Percentiles rank a stretch among this genome's conserved stretches.
Conservation (phyloP, 331 rosid species). For the Acacia pycnantha region DNA sequence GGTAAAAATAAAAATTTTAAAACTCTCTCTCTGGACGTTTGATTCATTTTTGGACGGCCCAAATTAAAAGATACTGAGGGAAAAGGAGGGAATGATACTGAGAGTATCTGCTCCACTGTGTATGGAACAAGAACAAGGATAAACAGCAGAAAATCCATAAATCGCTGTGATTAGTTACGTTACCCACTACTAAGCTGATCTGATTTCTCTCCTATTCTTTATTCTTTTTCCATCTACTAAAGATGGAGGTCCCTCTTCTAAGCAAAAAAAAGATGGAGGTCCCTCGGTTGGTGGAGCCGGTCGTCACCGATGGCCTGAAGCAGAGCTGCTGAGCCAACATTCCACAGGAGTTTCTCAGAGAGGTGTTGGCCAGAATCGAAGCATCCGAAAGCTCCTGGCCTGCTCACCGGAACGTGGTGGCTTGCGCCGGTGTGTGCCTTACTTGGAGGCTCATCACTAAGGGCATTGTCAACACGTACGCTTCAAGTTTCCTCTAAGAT, state of each 20-base stretch:
- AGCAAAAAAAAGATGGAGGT: slow-evolving; percentile 42
- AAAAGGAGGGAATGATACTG: too few species aligned
- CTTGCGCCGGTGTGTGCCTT: slow-evolving; percentile 89
- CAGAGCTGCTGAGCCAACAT: slow-evolving; percentile 74
- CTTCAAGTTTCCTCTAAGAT: slow-evolving; percentile 64
- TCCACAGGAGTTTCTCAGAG: slow-evolving; percentile 89
- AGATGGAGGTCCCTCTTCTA: slow-evolving; percentile 52
- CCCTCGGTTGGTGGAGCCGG: slow-evolving; percentile 36
- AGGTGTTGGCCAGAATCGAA: slow-evolving; percentile 71
- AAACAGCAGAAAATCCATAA: too few species aligned
- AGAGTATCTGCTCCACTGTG: too few species aligned
- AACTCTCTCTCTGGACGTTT: too few species aligned
- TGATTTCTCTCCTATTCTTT: too few species aligned
- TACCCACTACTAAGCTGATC: too few species aligned
- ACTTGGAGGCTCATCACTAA: slow-evolving; percentile 76
- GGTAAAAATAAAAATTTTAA: too few species aligned
- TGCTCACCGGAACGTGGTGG: slow-evolving; percentile 67
- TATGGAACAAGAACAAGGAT: too few species aligned
- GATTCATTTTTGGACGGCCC: too few species aligned
- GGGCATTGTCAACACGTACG: slow-evolving; percentile 66
- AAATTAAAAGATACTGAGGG: too few species aligned
- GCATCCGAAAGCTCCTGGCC: slow-evolving; percentile 86
- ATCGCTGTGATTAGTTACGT: too few species aligned
- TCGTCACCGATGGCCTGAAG: slow-evolving; percentile 21
- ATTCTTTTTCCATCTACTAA: too few species aligned